A percentile compares a stretch with the other conserved stretches of the same genome.
These are phyloP conservation scores for Arabis alpina DNA, from an alignment of 345 rosid genomes.

Conservation along the genomic window DNA sequence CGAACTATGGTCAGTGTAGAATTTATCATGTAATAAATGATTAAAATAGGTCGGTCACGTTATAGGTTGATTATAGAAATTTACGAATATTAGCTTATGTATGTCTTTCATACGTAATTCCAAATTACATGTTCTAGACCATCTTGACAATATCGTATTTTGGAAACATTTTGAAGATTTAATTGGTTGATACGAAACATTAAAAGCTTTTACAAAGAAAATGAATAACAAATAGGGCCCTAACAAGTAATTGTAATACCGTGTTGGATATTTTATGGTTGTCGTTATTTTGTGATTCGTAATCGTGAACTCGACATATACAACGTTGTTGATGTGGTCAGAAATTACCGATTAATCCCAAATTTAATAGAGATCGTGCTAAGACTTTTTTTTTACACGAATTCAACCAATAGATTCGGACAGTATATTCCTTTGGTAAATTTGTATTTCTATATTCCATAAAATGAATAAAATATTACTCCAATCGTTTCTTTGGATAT, in stretches of 20 bases:
- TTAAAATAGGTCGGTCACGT: conserved; percentile 27
- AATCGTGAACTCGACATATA: no score
- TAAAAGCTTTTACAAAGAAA: no score
- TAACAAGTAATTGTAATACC: no score
- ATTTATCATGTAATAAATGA: background rate
- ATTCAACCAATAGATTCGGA: background rate
- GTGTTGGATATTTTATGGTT: no score
- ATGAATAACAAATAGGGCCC: no score
- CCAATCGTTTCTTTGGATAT: background rate
- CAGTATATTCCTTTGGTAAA: background rate
- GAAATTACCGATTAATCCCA: no score
- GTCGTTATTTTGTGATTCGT: no score
- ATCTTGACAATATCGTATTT: background rate
- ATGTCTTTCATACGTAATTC: background rate
- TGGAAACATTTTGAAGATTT: no score
- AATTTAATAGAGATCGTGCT: background rate
- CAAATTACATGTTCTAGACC: conserved; percentile 9
- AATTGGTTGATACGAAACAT: no score
- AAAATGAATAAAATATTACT: no score
- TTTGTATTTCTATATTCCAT: no score
- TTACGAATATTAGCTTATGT: background rate
- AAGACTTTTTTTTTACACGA: background rate
- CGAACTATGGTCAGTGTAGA: background rate
- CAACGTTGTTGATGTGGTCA: no score
- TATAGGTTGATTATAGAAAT: background rate